These are phyloP conservation scores for Heliamphora pulchella DNA, from an alignment of 179 eudicot genomes.

Conservation along the genomic window DNA sequence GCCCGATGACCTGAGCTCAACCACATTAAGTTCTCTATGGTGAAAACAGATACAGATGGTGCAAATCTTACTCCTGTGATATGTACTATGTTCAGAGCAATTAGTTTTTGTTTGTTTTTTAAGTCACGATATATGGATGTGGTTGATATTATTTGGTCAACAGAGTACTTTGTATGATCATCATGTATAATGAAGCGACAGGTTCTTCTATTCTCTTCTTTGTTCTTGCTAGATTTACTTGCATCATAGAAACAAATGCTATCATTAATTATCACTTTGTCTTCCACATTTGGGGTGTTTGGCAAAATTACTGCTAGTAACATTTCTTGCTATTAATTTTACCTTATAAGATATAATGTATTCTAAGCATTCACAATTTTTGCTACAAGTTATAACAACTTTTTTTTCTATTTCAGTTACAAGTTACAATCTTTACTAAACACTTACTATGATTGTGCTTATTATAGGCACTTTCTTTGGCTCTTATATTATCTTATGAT, in stretches of 20 bases:
- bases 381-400: too few species aligned
- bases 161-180: background rate
- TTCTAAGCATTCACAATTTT: background rate
- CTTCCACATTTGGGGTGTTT: background rate
- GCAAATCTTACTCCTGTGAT: background rate
- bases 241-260: too few species aligned
- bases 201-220: background rate
- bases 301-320: too few species aligned
- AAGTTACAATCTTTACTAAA: too few species aligned
- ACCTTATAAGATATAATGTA: background rate
- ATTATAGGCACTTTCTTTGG: too few species aligned
- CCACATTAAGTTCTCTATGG: background rate
- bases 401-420: too few species aligned
- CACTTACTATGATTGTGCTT: background rate
- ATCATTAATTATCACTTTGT: background rate
- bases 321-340: background rate
- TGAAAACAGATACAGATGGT: constrained; percentile 3
- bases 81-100: background rate
- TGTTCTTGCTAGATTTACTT: constrained; percentile 6
- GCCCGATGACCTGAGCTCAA: background rate
- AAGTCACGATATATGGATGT: background rate
- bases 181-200: background rate
- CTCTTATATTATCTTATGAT: too few species aligned
- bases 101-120: background rate
- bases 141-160: background rate